Evolutionary conservation across 2,329 filamentous ascomycete genomes (phyloP).

Genomic region (Zalaria obscura): DNA sequence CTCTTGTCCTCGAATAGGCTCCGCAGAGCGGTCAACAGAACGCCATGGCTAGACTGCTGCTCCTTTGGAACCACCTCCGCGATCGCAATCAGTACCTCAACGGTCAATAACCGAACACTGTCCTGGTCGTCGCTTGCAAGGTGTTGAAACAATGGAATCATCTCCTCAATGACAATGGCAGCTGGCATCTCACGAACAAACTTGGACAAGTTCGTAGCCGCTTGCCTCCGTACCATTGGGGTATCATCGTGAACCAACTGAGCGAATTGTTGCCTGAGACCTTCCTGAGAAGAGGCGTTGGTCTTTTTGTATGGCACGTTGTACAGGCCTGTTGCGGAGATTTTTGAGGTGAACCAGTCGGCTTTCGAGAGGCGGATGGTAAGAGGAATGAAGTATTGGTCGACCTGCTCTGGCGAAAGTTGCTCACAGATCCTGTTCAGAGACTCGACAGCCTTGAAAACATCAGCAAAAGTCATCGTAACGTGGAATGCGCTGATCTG

Average conservation of each 20-base stretch:
- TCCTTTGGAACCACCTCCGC: slow-evolving; percentile 96
- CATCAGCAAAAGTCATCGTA: not conserved
- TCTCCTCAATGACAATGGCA: slow-evolving; percentile 85
- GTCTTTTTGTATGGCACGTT: slow-evolving; percentile 88
- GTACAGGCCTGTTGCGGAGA: slow-evolving; percentile 92
- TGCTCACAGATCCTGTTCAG: slow-evolving; percentile 98
- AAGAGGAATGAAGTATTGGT: slow-evolving; percentile 94
- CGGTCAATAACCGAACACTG: slow-evolving; percentile 87
- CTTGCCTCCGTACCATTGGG: slow-evolving; percentile 94
- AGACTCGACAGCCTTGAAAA: slow-evolving; percentile 77
- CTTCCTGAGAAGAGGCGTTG: slow-evolving; percentile 74
- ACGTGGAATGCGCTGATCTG: slow-evolving; percentile 9
- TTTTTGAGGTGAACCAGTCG: slow-evolving; percentile 99
- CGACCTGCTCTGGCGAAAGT: slow-evolving; percentile 80
- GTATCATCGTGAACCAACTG: slow-evolving; percentile 95
- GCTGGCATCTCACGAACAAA: slow-evolving; percentile 96
- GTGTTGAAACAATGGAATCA: slow-evolving; percentile 98
- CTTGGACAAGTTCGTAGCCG: slow-evolving; percentile 89
- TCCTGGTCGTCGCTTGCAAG: slow-evolving; percentile 94
- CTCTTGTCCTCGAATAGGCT: slow-evolving; percentile 98
- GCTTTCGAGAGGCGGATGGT: slow-evolving; percentile 93
- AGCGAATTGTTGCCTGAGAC: slow-evolving; percentile 80
- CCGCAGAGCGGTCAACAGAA: slow-evolving; percentile 77
- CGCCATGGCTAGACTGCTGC: slow-evolving; percentile 90
- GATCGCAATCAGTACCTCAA: slow-evolving; percentile 91